Evolutionary conservation across 2,329 filamentous ascomycete species (phyloP).

Genomic region (Ophiostoma fasciatum): DNA sequence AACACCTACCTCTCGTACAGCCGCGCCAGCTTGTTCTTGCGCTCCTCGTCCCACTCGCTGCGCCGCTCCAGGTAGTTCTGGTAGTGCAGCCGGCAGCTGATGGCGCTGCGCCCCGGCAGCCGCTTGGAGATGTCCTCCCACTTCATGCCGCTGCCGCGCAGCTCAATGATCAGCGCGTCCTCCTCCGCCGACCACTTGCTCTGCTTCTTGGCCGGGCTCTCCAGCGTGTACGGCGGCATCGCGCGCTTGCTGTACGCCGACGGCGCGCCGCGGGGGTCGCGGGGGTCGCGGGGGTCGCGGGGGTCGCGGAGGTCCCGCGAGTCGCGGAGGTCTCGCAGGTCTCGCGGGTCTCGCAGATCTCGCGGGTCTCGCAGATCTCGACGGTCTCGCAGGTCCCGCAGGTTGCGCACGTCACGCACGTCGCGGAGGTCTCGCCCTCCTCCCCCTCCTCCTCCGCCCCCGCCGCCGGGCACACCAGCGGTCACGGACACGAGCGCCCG

Average conservation of each 20-base stretch:
- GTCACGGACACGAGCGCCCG: too few species aligned
- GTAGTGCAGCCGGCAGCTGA: slow-evolving; percentile 88
- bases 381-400: slow-evolving; percentile 16
- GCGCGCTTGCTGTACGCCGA: slow-evolving; percentile 32
- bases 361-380: slow-evolving; percentile 24
- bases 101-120: slow-evolving; percentile 78
- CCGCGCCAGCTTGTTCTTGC: slow-evolving; percentile 89
- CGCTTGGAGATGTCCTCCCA: slow-evolving; percentile 97
- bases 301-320: slow-evolving; percentile 23
- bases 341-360: slow-evolving; percentile 21
- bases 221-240: slow-evolving; percentile 38
- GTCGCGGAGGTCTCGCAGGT: slow-evolving; percentile 20
- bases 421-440: too few species aligned
- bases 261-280: not conserved
- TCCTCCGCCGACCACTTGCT: slow-evolving; percentile 95
- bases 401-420: not conserved
- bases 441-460: too few species aligned
- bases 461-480: too few species aligned
- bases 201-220: slow-evolving; percentile 78
- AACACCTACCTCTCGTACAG: slow-evolving; percentile 75
- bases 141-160: slow-evolving; percentile 85
- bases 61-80: slow-evolving; percentile 92
- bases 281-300: slow-evolving; percentile 16
- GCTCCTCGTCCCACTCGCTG: slow-evolving; percentile 92
- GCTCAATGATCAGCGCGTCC: slow-evolving; percentile 83